A percentile compares a stretch with the other conserved stretches of the same genome.
These are phyloP conservation scores for Aspergillus hiratsukae DNA, from an alignment of 2,329 filamentous ascomycete species.

Conservation along the genomic window DNA sequence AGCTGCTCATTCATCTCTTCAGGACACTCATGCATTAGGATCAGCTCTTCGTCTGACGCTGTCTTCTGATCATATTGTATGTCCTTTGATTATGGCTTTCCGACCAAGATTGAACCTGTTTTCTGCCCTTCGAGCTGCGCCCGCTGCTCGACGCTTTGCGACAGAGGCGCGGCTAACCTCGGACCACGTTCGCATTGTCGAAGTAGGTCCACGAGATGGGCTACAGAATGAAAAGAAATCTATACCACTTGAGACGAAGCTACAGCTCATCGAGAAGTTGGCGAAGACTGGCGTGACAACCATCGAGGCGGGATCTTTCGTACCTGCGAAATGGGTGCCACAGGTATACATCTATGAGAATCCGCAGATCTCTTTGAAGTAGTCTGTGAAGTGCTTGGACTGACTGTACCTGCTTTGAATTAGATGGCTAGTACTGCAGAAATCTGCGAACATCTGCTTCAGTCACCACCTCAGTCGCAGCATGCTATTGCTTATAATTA, in stretches of 20 bases:
- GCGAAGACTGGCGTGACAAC: conserved; percentile 46
- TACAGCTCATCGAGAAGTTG: conserved; percentile 46
- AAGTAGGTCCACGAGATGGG: conserved; percentile 52
- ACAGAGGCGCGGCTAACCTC: conserved; percentile 40
- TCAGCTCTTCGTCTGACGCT: not conserved
- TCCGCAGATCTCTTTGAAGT: not conserved
- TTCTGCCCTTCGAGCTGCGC: conserved; percentile 21
- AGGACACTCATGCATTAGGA: not conserved
- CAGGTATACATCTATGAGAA: conserved; percentile 36
- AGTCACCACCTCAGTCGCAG: conserved; percentile 46
- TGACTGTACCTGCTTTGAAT: not conserved
- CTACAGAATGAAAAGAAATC: conserved; percentile 51
- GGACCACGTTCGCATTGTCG: conserved; percentile 50
- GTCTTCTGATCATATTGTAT: not conserved
- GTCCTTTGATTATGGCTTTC: conserved; percentile 16
- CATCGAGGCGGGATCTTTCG: conserved; percentile 52
- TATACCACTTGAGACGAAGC: conserved; percentile 46
- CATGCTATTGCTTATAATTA: conserved; percentile 60
- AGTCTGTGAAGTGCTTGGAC: not conserved
- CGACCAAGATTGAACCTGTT: conserved; percentile 26
- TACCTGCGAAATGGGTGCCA: conserved; percentile 52
- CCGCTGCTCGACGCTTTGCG: conserved; percentile 27
- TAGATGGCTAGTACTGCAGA: conserved; percentile 63
- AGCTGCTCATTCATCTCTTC: conserved; percentile 4
- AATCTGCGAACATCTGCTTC: conserved; percentile 53